Conservation (phyloP, 73 alveolate genomes). For the Blepharisma stoltei region DNA sequence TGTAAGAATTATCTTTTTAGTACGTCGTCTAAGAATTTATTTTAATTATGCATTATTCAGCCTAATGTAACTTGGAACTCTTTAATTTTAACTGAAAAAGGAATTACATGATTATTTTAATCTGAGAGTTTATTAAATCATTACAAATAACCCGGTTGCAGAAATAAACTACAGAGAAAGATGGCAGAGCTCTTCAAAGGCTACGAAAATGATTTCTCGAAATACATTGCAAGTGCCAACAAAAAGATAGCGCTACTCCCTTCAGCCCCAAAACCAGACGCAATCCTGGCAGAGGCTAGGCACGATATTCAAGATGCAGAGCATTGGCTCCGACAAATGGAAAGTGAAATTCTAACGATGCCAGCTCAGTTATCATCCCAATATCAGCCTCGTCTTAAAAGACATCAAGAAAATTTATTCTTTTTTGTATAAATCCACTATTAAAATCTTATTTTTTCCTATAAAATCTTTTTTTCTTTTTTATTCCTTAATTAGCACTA, state of each 20-base stretch:
- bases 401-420: constrained; percentile 1
- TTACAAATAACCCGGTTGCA: too few species aligned
- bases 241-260: neutral
- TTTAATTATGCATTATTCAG: too few species aligned
- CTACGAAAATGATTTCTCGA: constrained; percentile 21
- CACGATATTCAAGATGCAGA: constrained; percentile 20
- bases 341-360: neutral
- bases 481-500: too few species aligned
- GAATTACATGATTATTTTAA: too few species aligned
- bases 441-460: too few species aligned
- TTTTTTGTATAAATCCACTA: too few species aligned
- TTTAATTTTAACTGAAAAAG: too few species aligned
- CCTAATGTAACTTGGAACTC: too few species aligned
- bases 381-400: neutral
- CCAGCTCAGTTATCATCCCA: neutral
- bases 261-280: neutral
- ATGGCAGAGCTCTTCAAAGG: constrained; percentile 20
- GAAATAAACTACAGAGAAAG: neutral
- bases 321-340: constrained; percentile 25
- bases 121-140: too few species aligned
- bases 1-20: too few species aligned
- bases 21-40: too few species aligned
- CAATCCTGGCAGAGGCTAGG: neutral
- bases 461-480: too few species aligned
- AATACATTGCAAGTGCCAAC: constrained; percentile 3